phyloP scores from a whole-genome alignment of 2,329 filamentous ascomycete genomes.

The Furcasterigmium sp. region DNA sequence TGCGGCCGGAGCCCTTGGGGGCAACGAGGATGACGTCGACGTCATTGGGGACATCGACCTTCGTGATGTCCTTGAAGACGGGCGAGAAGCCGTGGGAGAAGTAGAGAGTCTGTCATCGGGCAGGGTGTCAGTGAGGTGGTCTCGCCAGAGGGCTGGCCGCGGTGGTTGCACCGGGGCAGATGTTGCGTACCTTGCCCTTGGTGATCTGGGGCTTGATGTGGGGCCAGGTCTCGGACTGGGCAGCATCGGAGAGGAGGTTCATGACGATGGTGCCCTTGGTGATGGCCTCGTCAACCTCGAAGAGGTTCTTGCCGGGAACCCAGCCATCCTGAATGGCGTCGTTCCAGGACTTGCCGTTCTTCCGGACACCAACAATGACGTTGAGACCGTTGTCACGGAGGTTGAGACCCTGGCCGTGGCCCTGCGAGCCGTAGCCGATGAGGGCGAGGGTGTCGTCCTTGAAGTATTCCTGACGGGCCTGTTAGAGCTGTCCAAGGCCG shows the following conservation, averaged over 20 bases:
- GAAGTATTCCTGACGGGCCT: constrained; percentile 78
- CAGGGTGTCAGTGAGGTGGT: neutral
- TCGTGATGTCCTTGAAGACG: constrained; percentile 99
- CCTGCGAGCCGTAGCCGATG: constrained; percentile 97
- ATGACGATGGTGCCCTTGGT: constrained; percentile 90
- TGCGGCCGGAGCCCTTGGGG: constrained; percentile 98
- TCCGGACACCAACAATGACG: constrained; percentile 97
- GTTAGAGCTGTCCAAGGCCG: constrained; percentile 8
- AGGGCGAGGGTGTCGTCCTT: constrained; percentile 99
- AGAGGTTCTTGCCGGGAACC: constrained; percentile 97
- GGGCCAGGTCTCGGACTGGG: constrained; percentile 98
- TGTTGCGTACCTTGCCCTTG: constrained; percentile 82
- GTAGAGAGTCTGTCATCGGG: constrained; percentile 75
- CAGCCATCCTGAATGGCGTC: constrained; percentile 96
- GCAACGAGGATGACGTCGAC: constrained; percentile 99
- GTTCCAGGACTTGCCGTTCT: constrained; percentile 98
- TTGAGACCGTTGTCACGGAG: constrained; percentile 99
- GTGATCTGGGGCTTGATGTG: constrained; percentile 95
- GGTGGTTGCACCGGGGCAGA: neutral
- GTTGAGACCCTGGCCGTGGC: constrained; percentile 98
- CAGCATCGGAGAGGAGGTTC: constrained; percentile 97
- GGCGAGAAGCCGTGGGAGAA: constrained; percentile 99
- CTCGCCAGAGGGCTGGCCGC: too few relatives aligned
- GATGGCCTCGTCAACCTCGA: constrained; percentile 97
- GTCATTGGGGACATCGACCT: constrained; percentile 92